phyloP scores from a whole-genome alignment of 768 basidiomycete species.

The Mycena galopus region DNA sequence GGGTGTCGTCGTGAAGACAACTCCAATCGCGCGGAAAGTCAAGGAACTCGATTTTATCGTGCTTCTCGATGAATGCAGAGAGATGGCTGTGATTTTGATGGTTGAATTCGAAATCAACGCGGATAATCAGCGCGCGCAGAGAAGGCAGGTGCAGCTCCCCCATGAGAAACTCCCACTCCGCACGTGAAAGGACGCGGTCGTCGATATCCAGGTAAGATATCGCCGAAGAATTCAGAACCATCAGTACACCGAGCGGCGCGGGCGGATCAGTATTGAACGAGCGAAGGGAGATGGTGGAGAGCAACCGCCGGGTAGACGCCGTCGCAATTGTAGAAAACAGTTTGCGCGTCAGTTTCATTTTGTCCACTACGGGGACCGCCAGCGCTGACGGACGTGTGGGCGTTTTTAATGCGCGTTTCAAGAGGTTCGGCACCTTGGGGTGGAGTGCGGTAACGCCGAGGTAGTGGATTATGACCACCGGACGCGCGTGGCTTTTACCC shows the following conservation, averaged over 20 bases:
- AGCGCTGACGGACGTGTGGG: not conserved
- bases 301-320: not conserved
- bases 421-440: conserved; percentile 10
- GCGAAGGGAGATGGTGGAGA: conserved; percentile 9
- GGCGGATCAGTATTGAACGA: conserved; percentile 10
- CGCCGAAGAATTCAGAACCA: conserved; percentile 10
- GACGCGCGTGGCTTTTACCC: not conserved
- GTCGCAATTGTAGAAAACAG: not conserved
- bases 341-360: conserved; percentile 8
- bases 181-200: not conserved
- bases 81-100: not conserved
- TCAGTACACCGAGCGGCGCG: conserved; percentile 3
- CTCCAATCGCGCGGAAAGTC: conserved; percentile 6
- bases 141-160: conserved; percentile 5
- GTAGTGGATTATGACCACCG: conserved; percentile 10
- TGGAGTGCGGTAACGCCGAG: not conserved
- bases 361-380: conserved; percentile 6
- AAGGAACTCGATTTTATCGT: conserved; percentile 17
- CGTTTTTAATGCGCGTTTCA: conserved; percentile 11
- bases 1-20: not conserved
- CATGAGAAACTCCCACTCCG: conserved; percentile 16
- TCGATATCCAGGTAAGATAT: not conserved
- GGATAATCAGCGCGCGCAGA: conserved; percentile 13
- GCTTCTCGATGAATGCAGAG: conserved; percentile 17
- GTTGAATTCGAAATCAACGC: conserved; percentile 4